Evolutionary conservation across 305 asterid genomes (phyloP), one percentile per base, ranked within the genome.

Genomic region (Fraxinus sp.): DNA sequence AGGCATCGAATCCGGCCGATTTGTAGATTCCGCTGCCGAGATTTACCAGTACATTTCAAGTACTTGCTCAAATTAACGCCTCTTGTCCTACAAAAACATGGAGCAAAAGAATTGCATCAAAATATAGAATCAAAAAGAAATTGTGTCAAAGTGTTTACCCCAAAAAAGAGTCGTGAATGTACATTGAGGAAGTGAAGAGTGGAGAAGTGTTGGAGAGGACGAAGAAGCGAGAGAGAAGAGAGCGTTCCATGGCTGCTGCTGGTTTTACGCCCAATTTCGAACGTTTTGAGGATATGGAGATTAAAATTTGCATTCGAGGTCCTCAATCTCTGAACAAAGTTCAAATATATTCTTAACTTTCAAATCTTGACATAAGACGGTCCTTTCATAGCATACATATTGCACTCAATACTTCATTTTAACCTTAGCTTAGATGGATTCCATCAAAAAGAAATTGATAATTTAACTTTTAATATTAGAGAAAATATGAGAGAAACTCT

Each of bases 171-270:
- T 11, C 70, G 74, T 6, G 62, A 46, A 18, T 46, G 32, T 87
- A 92, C 98, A 84, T 20, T 75, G 93, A 84, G 82, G 90, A 77
- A 79, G 88, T 77, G 87, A 87, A 89, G 85, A 89, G 90, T 13
- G 91, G 94, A 78, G 89, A 84, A 78, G 91, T 33, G 82, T 28
- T 85, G 86, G 92, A 88, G 83, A 93, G 83, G 84, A 88, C 81
- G 80, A 86, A 88, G 89, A 89, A 85, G 81, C 89, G 95, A 41
- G 95, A 92, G 88, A 94, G 84, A 28, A 92, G 79, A 73, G 90
- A 87, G 81, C 93, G 90, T 74, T 92, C 97, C 98, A 94, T 94
- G 80, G 83, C 84, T 22, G 79, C 64, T 37, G 81, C 81, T 26
- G 41, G 13, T 10, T 64, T 64, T 32, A 64, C 72, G 35, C 72